These are phyloP conservation scores for Leptographium lundbergii DNA, from an alignment of 2,329 filamentous ascomycete genomes.

Conservation along the genomic window DNA sequence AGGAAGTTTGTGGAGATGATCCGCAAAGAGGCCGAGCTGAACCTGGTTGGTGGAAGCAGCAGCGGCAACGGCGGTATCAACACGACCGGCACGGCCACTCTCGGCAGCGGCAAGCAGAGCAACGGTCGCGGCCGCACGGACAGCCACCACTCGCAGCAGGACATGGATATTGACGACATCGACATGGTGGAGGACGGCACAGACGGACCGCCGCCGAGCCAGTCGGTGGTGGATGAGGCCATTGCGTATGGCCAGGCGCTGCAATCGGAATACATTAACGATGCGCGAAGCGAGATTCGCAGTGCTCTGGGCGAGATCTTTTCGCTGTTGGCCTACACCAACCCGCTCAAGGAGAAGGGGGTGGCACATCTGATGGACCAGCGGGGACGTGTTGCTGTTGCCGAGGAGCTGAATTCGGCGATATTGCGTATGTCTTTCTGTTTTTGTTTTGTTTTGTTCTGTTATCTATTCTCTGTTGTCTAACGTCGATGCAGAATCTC, in stretches of 20 bases:
- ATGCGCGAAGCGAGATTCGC: conserved; percentile 56
- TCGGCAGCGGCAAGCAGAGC: neutral
- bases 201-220: conserved; percentile 17
- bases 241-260: conserved; percentile 71
- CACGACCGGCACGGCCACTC: neutral
- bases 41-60: conserved; percentile 31
- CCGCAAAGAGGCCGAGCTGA: conserved; percentile 55
- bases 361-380: conserved; percentile 69
- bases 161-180: conserved; percentile 46
- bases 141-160: conserved; percentile 23
- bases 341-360: conserved; percentile 61
- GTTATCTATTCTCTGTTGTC: conserved; percentile 3
- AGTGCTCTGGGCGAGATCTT: conserved; percentile 75
- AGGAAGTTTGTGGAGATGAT: conserved; percentile 96
- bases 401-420: conserved; percentile 87
- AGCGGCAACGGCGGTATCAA: conserved; percentile 27
- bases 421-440: conserved; percentile 58
- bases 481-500: conserved; percentile 49
- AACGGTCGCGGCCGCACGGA: neutral
- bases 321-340: conserved; percentile 73
- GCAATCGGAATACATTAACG: conserved; percentile 61
- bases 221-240: conserved; percentile 51
- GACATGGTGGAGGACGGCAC: conserved; percentile 36
- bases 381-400: conserved; percentile 62
- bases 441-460: no score